Evolutionary conservation across 306 rosid species (phyloP).

Genomic region (Amphicarpaea edgeworthii): DNA sequence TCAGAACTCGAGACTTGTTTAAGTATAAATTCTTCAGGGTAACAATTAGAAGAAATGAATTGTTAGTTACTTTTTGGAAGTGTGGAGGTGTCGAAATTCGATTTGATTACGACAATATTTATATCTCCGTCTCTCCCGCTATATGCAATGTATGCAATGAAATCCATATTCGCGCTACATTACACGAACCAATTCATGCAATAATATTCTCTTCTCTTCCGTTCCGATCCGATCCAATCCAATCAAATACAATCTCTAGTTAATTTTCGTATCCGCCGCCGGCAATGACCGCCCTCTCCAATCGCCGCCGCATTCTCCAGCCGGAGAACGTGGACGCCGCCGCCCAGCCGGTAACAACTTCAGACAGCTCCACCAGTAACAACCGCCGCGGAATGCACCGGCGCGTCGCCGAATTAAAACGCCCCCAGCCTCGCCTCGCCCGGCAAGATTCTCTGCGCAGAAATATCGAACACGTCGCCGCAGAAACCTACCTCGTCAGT

Average conservation of each 20-base stretch:
- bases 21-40: too few species aligned
- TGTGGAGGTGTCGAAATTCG: background rate
- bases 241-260: background rate
- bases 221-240: too few species aligned
- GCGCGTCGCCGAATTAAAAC: conserved; percentile 13
- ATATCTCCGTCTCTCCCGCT: background rate
- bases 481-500: conserved; percentile 81
- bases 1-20: too few species aligned
- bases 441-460: conserved; percentile 42
- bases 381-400: background rate
- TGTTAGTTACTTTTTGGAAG: too few species aligned
- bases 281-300: conserved; percentile 29
- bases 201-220: background rate
- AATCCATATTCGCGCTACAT: background rate
- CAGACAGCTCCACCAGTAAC: background rate
- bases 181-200: conserved; percentile 22
- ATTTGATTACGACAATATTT: background rate
- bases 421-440: conserved; percentile 11
- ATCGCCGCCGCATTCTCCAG: conserved; percentile 40
- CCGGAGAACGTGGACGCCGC: background rate
- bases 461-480: conserved; percentile 68
- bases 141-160: background rate
- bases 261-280: background rate
- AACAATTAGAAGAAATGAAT: too few species aligned
- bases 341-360: background rate